Evolutionary conservation across 225 moss, liverwort and hornwort species (phyloP), one percentile per base, ranked within the genome.

Genomic region (Straminergon stramineum): DNA sequence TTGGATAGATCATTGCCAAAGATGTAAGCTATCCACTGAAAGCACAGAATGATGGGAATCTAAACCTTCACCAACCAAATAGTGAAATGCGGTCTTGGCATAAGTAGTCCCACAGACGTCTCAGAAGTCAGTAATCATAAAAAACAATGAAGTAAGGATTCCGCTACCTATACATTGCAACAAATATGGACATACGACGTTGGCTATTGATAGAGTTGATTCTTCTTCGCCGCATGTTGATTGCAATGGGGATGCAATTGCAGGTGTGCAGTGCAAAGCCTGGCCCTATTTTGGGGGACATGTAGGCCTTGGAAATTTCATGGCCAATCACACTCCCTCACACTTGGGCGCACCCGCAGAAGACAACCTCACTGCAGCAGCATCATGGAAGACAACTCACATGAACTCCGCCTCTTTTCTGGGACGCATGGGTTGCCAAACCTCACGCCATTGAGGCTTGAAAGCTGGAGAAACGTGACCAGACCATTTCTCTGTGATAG

Each of bases 41-140:
- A n/a, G 26, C 1, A 4, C 0, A 10, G 7, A n/a, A n/a, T n/a
- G n/a, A n/a, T 26, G 11, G 17, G 2, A 2, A n/a, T 17, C 27
- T 17, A 17, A n/a, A 17, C 26, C 24, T n/a, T n/a, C 21, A 57
- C 24, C 37, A 35, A 8, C 21, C 34, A 34, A 15, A 37, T 2
- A 56, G 0, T 37, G 15, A 9, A 77, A 22, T 35, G 14, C 10
- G 6, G 3, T 22, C 56, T 56, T 3, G 3, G 2, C 15, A 48
- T 48, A n/a, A n/a, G n/a, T n/a, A 15, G 15, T 35, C 9, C 55
- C 22, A 9, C 23, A 77, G 3, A 23, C 0, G 2, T 55, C 77
- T 77, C 8, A 0, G 53, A 22, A 77, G 15, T 0, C 0, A 4
- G 9, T 1, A 53, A 53, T 53, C 15, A 22, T 53, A 22, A 9